Evolutionary conservation across 2,329 filamentous ascomycete genomes (phyloP), one percentile per base, ranked within the genome.

Genomic region (Chrysoporthe austroafricana): DNA sequence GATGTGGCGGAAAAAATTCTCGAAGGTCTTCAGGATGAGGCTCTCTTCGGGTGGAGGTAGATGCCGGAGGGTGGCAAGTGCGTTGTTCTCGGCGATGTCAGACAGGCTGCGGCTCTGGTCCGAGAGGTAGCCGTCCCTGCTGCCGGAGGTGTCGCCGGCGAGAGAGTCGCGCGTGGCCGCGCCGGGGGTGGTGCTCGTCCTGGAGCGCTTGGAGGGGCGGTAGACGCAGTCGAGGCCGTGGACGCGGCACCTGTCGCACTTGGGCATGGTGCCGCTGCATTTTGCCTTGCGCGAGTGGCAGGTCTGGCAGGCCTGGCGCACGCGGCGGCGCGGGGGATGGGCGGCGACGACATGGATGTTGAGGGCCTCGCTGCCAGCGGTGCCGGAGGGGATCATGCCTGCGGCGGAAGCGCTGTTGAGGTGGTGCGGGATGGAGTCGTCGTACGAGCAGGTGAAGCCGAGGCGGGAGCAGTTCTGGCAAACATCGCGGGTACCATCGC

Each of bases 381-480:
- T 60, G 63, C 62, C 52, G 62, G 64, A 67, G 58, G 59, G 21
- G 42, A 67, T 71, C 64, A 66, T 67, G 60, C 62, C 58, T 26
- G 58, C 21, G 34, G 66, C 32, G 42, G 54, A 73, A 46, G 72
- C 66, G 62, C 70, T 69, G 60, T 21, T 52, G 42, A 66, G 52
- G 54, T 56, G 69, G 36, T 67, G 56, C 39, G 64, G 62, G 57
- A 73, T 78, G 59, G 76, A 77, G 64, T 86, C 84, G 68, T 86
- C 84, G 72, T 86, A 88, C 8, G 85, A 85, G 74, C 86, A 88
- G 7, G 82, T 79, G 71, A 88, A 87, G 60, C 84, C 84, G 57
- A 88, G 81, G 26, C 86, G 83, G 70, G 86, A 84, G 76, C 86
- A 88, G 76, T 87, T 87, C 76, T 83, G 83, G 75, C 86, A 88